Conservation (phyloP, 768 basidiomycete species). For the Collybia mongolica region DNA sequence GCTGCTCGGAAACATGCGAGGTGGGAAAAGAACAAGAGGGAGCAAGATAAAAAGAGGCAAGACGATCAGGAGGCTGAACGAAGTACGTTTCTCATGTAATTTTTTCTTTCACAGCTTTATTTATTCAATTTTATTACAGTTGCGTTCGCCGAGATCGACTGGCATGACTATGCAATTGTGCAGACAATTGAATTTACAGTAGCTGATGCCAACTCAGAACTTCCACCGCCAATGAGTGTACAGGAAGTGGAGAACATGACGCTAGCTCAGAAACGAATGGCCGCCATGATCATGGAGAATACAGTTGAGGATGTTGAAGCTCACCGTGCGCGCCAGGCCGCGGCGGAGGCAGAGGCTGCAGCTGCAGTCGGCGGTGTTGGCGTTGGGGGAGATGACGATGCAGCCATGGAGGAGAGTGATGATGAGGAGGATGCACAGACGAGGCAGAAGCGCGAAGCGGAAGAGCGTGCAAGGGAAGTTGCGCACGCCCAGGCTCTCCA, state of each 20-base stretch:
- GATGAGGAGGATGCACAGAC: conserved; percentile 67
- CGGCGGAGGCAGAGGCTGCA: conserved; percentile 82
- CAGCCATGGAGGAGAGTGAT: conserved; percentile 86
- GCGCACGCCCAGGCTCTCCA: conserved; percentile 81
- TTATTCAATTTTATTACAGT: conserved; percentile 36
- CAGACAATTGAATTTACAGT: conserved; percentile 98
- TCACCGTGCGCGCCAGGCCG: conserved; percentile 76
- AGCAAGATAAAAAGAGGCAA: conserved; percentile 81
- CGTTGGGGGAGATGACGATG: conserved; percentile 48
- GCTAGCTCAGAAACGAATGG: conserved; percentile 95
- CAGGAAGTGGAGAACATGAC: conserved; percentile 97
- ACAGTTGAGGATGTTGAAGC: conserved; percentile 86
- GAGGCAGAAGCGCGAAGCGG: conserved; percentile 65
- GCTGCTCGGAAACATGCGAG: conserved; percentile 76
- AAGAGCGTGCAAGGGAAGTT: conserved; percentile 66
- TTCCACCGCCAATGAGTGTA: conserved; percentile 96
- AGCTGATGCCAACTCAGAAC: conserved; percentile 85
- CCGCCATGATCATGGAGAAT: conserved; percentile 97
- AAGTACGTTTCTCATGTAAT: conserved; percentile 46
- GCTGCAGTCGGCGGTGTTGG: conserved; percentile 73
- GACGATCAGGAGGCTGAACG: conserved; percentile 93
- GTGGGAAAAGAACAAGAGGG: conserved; percentile 84
- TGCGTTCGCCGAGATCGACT: conserved; percentile 97
- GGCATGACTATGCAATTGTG: conserved; percentile 99
- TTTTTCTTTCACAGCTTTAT: conserved; percentile 1